These are phyloP conservation scores for Colletotrichum chrysophilum DNA, from an alignment of 2,329 filamentous ascomycete species.

Conservation along the genomic window DNA sequence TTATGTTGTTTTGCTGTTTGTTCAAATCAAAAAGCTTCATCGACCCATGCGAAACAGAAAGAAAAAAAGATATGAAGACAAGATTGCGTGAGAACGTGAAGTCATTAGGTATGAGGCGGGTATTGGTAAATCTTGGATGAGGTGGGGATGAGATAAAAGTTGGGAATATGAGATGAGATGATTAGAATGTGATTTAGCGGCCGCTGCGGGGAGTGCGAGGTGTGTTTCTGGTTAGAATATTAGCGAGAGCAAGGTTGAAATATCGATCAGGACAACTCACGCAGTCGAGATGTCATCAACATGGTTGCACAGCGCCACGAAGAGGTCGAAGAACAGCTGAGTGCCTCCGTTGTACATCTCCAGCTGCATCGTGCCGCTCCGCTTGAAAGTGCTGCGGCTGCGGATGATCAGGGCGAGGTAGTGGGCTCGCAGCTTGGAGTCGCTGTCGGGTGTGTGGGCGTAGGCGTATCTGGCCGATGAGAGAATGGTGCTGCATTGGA, in stretches of 20 bases:
- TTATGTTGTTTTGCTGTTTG: constrained; percentile 19
- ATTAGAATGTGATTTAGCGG: constrained; percentile 25
- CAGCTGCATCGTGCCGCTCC: constrained; percentile 92
- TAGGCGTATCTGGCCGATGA: constrained; percentile 90
- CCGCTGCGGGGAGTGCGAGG: constrained; percentile 47
- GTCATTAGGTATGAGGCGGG: constrained; percentile 28
- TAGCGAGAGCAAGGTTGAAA: not conserved
- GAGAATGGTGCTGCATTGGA: constrained; percentile 85
- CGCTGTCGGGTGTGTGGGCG: constrained; percentile 83
- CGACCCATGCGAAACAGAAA: not conserved
- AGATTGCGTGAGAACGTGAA: constrained; percentile 9
- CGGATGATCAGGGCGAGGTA: constrained; percentile 93
- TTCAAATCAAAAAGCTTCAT: not conserved
- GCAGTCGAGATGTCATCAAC: constrained; percentile 72
- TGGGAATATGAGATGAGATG: not conserved
- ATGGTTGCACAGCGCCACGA: constrained; percentile 91
- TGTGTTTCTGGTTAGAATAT: constrained; percentile 25
- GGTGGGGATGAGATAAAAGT: not conserved
- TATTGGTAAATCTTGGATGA: not conserved
- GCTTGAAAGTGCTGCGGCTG: constrained; percentile 86
- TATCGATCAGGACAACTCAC: constrained; percentile 43
- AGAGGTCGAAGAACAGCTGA: constrained; percentile 89
- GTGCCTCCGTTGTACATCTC: constrained; percentile 89
- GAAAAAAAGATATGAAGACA: not conserved
- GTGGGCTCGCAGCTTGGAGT: constrained; percentile 89